A percentile compares a stretch with the other conserved stretches of the same genome.
These are phyloP conservation scores for Marasmius fiardii DNA, from an alignment of 1,284 basidiomycete genomes.

Conservation along the genomic window DNA sequence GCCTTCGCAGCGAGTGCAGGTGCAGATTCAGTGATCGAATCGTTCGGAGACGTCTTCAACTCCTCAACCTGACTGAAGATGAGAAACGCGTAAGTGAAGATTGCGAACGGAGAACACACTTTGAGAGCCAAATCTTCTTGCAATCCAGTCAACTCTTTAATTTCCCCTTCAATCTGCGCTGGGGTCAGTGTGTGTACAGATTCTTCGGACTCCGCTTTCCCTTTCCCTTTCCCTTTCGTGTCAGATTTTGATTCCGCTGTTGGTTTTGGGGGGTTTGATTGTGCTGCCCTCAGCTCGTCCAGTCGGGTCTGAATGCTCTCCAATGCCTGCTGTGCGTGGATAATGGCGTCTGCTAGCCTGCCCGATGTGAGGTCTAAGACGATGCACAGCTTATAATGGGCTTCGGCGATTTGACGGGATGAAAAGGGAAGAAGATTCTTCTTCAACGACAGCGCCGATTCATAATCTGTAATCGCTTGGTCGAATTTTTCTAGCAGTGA, in stretches of 20 bases:
- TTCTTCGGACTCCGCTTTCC: constrained; percentile 44
- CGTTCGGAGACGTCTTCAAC: constrained; percentile 73
- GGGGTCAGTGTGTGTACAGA: constrained; percentile 58
- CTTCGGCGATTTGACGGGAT: constrained; percentile 85
- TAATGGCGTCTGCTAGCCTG: constrained; percentile 74
- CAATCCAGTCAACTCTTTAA: constrained; percentile 74
- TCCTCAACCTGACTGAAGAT: constrained; percentile 70
- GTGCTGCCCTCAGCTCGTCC: constrained; percentile 48
- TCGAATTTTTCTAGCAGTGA: constrained; percentile 96
- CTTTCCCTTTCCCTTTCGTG: constrained; percentile 68
- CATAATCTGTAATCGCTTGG: constrained; percentile 84
- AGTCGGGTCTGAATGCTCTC: constrained; percentile 72
- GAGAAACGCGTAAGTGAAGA: background rate
- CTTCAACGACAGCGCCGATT: constrained; percentile 71
- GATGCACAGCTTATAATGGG: constrained; percentile 87
- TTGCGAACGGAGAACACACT: constrained; percentile 36
- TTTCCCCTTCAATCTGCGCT: constrained; percentile 68
- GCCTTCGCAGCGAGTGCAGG: constrained; percentile 65
- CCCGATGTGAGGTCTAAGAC: constrained; percentile 85
- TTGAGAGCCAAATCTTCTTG: constrained; percentile 80
- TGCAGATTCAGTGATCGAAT: constrained; percentile 48
- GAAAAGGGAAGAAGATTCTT: constrained; percentile 66
- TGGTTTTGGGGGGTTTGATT: constrained; percentile 5
- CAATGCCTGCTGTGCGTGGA: constrained; percentile 75
- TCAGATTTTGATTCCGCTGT: constrained; percentile 33